phyloP scores from a whole-genome alignment of 768 basidiomycete genomes.

The Leccinum broughii region DNA sequence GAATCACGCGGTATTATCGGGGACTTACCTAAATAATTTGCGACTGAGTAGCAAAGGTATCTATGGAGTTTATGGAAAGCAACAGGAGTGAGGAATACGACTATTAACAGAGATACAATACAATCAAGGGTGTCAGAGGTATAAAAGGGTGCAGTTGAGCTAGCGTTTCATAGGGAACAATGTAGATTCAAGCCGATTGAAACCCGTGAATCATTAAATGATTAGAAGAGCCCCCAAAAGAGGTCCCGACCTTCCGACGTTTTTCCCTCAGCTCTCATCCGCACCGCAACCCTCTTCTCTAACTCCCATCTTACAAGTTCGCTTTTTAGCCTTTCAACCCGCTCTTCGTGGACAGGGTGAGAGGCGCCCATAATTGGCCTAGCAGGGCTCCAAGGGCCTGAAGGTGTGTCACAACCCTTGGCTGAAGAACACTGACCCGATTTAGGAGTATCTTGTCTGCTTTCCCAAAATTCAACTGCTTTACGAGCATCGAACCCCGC shows the following conservation, averaged over 20 bases:
- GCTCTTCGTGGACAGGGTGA: constrained; percentile 47
- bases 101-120: constrained; percentile 6
- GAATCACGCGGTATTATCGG: background rate
- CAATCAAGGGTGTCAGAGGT: background rate
- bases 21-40: background rate
- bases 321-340: constrained; percentile 39
- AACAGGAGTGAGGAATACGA: constrained; percentile 3
- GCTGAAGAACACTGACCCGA: constrained; percentile 25
- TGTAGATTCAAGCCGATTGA: constrained; percentile 4
- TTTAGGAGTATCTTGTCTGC: constrained; percentile 38
- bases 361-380: constrained; percentile 38
- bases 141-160: background rate
- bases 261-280: constrained; percentile 24
- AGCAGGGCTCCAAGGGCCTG: constrained; percentile 19
- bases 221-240: constrained; percentile 16
- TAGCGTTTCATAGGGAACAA: background rate
- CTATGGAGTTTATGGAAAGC: background rate
- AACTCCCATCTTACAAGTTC: constrained; percentile 50
- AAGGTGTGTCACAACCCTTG: constrained; percentile 9
- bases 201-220: background rate
- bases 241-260: constrained; percentile 11
- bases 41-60: background rate
- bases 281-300: constrained; percentile 32
- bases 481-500: constrained; percentile 87
- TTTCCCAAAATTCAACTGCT: constrained; percentile 85